These are phyloP conservation scores for Thraustochytrium striatum DNA, from an alignment of 352 stramenopile species.

Conservation along the genomic window DNA sequence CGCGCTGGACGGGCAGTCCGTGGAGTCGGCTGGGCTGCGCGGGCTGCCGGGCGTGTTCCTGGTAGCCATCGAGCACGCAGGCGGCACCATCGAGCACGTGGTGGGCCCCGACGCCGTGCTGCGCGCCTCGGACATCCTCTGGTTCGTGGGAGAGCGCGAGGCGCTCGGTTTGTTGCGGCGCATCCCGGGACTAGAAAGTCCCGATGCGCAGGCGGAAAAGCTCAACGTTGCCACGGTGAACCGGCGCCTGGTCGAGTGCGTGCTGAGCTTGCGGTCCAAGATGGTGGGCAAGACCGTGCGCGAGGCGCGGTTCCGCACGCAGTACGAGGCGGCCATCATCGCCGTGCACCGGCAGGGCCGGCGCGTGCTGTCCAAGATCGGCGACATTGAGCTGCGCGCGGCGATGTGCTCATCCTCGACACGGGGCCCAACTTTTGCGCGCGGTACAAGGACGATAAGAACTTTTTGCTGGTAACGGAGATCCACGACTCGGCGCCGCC, in stretches of 20 bases:
- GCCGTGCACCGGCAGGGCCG: slow-evolving; percentile 48
- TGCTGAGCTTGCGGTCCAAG: slow-evolving; percentile 43
- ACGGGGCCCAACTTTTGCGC: slow-evolving; percentile 49
- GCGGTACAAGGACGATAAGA: slow-evolving; percentile 35
- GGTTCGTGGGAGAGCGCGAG: slow-evolving; percentile 46
- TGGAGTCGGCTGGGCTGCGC: slow-evolving; percentile 37
- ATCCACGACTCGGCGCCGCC: slow-evolving; percentile 42
- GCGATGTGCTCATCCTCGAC: slow-evolving; percentile 47
- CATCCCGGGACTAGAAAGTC: slow-evolving; percentile 33
- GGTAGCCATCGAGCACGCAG: slow-evolving; percentile 18
- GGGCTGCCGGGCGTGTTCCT: slow-evolving; percentile 47
- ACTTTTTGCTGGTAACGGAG: slow-evolving; percentile 48
- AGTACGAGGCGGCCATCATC: slow-evolving; percentile 44
- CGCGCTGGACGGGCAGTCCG: slow-evolving; percentile 36
- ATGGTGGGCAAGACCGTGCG: slow-evolving; percentile 48
- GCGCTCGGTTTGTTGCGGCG: slow-evolving; percentile 25
- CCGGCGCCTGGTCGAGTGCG: slow-evolving; percentile 41
- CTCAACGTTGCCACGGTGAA: slow-evolving; percentile 37
- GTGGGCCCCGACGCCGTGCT: slow-evolving; percentile 21
- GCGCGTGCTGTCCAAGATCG: slow-evolving; percentile 48
- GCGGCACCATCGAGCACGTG: slow-evolving; percentile 24
- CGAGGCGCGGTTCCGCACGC: slow-evolving; percentile 41
- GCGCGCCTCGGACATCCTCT: slow-evolving; percentile 32
- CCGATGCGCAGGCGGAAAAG: slow-evolving; percentile 43
- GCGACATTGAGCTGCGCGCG: slow-evolving; percentile 46